Evolutionary conservation across 2,329 filamentous ascomycete genomes (phyloP), one percentile per base, ranked within the genome.

Genomic region (Alternaria solani): DNA sequence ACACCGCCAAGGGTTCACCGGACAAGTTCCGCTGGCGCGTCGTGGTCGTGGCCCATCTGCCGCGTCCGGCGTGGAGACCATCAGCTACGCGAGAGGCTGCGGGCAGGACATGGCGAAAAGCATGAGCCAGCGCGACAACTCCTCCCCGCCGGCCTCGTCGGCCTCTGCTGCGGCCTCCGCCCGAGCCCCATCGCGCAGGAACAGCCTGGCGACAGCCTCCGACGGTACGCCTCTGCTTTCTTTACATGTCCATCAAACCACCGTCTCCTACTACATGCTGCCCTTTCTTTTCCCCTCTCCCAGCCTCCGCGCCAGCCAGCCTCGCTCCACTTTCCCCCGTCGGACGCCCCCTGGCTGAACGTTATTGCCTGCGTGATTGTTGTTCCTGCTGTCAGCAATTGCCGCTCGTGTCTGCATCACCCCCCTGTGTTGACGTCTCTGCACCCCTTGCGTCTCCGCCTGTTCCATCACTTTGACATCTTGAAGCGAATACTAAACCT

Each of bases 121-220:
- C 43, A 66, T 66, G 63, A 68, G 57, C 65, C 65, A 67, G 54
- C 38, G 26, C 46, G 51, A 46, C 38, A 26, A 43, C 20, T 57
- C 54, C 54, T 57, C 54, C 54, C 44, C 54, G 30, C 44, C 44
- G 39, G 54, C 28, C 54, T 57, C 56, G 46, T 57, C 76, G 32
- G 79, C 75, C 71, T 75, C 74, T 70, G 66, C 68, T 54, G 65
- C 70, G 47, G 65, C 65, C 54, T 71, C 69, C 70, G 69, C 69
- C 62, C 68, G 69, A 65, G 64, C 70, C 65, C 67, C 70, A 44
- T 61, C 78, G 54, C 78, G 77, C 63, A 72, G 34, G 46, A 48
- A 72, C 61, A 78, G 73, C 62, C 73, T 77, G 39, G 76, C 77
- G 66, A 73, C 77, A 53, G 77, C 79, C 63, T 80, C 80, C 65